Conservation (phyloP, 371 early-diverging fungal genomes). For the Dinochytrium kinnereticum region DNA sequence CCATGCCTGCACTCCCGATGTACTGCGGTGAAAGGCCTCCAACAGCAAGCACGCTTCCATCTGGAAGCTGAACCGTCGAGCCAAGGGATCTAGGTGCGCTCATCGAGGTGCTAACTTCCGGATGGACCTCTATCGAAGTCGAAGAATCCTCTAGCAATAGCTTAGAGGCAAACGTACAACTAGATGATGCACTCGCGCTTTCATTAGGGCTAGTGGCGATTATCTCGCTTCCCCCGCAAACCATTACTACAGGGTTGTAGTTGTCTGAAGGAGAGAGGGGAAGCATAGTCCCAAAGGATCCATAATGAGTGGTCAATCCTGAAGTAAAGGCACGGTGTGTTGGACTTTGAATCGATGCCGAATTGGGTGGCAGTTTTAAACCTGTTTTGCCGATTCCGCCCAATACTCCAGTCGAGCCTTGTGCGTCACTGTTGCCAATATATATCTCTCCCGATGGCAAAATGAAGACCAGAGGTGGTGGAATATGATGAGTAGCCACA, state of each 20-base stretch:
- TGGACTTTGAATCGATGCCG: neutral
- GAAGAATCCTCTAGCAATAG: neutral
- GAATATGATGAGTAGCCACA: neutral
- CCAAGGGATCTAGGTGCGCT: conserved; percentile 17
- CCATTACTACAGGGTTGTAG: conserved; percentile 63
- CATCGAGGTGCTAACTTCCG: neutral
- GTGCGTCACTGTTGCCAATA: neutral
- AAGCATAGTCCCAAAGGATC: conserved; percentile 57
- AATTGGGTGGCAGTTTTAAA: too few species aligned
- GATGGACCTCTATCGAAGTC: neutral
- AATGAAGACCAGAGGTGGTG: neutral
- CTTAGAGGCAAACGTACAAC: neutral
- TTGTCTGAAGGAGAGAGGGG: conserved; percentile 64
- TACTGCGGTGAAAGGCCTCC: conserved; percentile 69
- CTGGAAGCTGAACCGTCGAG: conserved; percentile 39
- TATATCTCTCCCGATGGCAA: neutral
- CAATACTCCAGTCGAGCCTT: neutral
- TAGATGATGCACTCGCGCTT: too few species aligned
- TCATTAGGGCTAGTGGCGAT: neutral
- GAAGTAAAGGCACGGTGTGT: neutral
- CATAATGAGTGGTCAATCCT: too few species aligned
- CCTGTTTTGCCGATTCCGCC: too few species aligned
- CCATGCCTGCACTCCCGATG: conserved; percentile 57
- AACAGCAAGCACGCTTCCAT: conserved; percentile 64
- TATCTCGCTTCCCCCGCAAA: conserved; percentile 58